Evolutionary conservation across 2,329 filamentous ascomycete species (phyloP).

Genomic region (Botrytis paeoniae): DNA sequence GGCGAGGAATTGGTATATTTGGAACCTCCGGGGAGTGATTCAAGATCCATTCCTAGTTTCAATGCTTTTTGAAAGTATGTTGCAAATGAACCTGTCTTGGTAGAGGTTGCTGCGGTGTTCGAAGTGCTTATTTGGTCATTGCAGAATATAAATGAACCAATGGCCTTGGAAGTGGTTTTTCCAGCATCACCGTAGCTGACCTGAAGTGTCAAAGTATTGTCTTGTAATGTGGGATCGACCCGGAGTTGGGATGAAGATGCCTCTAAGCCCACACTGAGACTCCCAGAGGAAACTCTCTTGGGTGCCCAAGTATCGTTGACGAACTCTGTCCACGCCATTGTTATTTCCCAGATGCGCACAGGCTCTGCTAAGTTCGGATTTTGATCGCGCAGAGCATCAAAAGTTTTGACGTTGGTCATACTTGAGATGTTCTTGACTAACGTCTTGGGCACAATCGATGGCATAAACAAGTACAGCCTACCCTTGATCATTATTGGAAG

Average conservation of each 20-base stretch:
- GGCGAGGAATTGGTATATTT: background rate
- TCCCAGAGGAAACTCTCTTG: background rate
- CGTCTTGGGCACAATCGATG: background rate
- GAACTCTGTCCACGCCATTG: constrained; percentile 19
- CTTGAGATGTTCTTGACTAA: background rate
- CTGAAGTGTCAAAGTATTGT: background rate
- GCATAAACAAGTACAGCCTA: background rate
- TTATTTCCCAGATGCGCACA: background rate
- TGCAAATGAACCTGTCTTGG: background rate
- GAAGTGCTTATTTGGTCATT: background rate
- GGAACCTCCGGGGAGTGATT: background rate
- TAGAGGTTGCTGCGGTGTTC: too few relatives aligned
- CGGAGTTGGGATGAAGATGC: background rate
- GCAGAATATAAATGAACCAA: background rate
- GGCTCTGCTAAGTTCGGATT: background rate
- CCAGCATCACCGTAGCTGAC: background rate
- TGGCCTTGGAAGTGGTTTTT: background rate
- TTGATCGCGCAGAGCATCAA: background rate
- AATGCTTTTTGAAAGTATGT: constrained; percentile 1
- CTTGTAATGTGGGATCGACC: background rate
- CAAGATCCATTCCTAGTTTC: background rate
- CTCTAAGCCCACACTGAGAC: background rate
- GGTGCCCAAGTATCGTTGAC: constrained; percentile 27
- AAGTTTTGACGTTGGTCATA: fast-evolving
- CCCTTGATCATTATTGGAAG: background rate